Conservation (phyloP, 1,139 yeast genomes). For the Kluyveromyces marxianus region DNA sequence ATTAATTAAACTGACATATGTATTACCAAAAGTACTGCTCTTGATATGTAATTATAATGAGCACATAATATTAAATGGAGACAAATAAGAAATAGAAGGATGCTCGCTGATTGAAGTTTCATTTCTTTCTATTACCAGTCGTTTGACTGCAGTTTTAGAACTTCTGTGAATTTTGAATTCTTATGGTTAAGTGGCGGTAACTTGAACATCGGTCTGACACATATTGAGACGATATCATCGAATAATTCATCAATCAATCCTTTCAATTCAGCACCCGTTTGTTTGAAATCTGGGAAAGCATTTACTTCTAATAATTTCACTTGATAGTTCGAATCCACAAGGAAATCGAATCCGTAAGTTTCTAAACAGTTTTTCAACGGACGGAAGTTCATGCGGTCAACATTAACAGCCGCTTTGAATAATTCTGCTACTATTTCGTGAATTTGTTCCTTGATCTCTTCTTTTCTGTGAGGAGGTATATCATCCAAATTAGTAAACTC, state of each 20-base stretch:
- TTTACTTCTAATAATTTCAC: slow-evolving; percentile 76
- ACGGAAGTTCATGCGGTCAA: slow-evolving; percentile 83
- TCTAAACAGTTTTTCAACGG: slow-evolving; percentile 79
- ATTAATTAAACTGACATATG: too few species aligned
- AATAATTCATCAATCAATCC: slow-evolving; percentile 54
- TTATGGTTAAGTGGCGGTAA: slow-evolving; percentile 9
- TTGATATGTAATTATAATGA: too few species aligned
- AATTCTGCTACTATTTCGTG: slow-evolving; percentile 57
- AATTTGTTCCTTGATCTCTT: slow-evolving; percentile 45
- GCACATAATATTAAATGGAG: too few species aligned
- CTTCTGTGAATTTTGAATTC: slow-evolving; percentile 31
- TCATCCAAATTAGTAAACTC: slow-evolving; percentile 58
- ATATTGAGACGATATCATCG: slow-evolving; percentile 37
- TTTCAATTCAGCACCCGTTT: slow-evolving; percentile 76
- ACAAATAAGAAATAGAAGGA: too few species aligned
- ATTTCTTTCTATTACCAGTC: slow-evolving; percentile 23
- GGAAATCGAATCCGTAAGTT: slow-evolving; percentile 79
- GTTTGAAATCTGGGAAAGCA: slow-evolving; percentile 94
- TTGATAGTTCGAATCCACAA: slow-evolving; percentile 49
- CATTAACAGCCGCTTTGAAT: slow-evolving; percentile 75
- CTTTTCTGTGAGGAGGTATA: slow-evolving; percentile 34
- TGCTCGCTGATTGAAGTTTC: background rate
- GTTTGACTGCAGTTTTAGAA: slow-evolving; percentile 33
- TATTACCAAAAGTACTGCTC: too few species aligned
- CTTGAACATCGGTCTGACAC: slow-evolving; percentile 36